Evolutionary conservation across 257 asterid genomes (phyloP).

Genomic region (Fraxinus quadrangulata): DNA sequence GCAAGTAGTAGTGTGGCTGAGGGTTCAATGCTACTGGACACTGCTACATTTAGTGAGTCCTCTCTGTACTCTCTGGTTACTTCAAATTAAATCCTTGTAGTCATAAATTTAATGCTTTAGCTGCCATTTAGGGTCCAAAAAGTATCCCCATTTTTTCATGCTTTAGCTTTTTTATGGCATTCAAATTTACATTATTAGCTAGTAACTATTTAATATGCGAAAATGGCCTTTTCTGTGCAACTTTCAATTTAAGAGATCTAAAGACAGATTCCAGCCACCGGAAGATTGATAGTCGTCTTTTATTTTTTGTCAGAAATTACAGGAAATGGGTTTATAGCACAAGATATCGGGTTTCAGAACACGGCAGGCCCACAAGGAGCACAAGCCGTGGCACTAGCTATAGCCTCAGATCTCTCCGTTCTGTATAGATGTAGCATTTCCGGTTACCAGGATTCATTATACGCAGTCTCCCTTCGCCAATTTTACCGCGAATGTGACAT

Average conservation of each 20-base stretch:
- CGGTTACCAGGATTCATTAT: slow-evolving; percentile 44
- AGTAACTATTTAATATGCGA: not conserved
- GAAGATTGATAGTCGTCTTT: not conserved
- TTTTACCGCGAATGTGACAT: slow-evolving; percentile 48
- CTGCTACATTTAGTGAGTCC: slow-evolving; percentile 42
- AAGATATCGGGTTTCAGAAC: slow-evolving; percentile 43
- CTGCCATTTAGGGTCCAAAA: not conserved
- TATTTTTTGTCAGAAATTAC: slow-evolving; percentile 28
- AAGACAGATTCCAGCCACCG: not conserved
- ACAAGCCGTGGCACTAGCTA: slow-evolving; percentile 38
- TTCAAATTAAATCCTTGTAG: not conserved
- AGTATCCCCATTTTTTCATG: not conserved
- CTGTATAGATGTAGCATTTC: slow-evolving; percentile 36
- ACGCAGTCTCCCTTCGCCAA: slow-evolving; percentile 39
- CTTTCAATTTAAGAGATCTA: not conserved
- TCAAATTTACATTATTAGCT: not conserved
- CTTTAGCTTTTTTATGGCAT: not conserved
- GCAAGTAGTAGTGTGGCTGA: slow-evolving; percentile 46
- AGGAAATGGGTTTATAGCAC: slow-evolving; percentile 38
- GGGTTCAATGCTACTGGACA: slow-evolving; percentile 27
- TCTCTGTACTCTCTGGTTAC: not conserved
- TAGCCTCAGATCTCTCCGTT: slow-evolving; percentile 39
- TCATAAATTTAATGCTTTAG: not conserved
- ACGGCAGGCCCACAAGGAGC: slow-evolving; percentile 35
- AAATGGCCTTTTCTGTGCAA: not conserved